phyloP scores from a whole-genome alignment of 2,329 filamentous ascomycete genomes.

The Pseudopyrenochaeta lycopersici region DNA sequence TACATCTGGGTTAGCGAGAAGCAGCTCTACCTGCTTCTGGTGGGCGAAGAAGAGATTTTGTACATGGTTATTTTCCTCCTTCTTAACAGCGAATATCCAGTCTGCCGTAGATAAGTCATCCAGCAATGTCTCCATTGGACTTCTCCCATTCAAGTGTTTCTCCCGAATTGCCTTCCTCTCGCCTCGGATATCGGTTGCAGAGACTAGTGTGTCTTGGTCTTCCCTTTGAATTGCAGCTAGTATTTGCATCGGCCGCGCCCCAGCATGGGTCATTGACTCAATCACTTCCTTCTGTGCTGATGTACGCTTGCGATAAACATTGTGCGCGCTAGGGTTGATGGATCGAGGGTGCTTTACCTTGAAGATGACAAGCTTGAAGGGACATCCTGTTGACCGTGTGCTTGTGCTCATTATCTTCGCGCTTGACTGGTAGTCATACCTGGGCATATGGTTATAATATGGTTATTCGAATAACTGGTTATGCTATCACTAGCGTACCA shows the following conservation, averaged over 20 bases:
- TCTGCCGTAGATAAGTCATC: slow-evolving; percentile 14
- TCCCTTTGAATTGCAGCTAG: slow-evolving; percentile 14
- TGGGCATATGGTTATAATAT: no score
- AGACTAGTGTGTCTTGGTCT: slow-evolving; percentile 13
- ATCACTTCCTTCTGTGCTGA: slow-evolving; percentile 17
- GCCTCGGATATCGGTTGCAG: slow-evolving; percentile 13
- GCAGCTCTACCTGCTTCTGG: slow-evolving; percentile 16
- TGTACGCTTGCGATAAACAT: slow-evolving; percentile 17
- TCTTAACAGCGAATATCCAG: slow-evolving; percentile 19
- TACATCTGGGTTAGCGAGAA: slow-evolving; percentile 16
- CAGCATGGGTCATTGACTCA: slow-evolving; percentile 14
- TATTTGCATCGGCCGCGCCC: slow-evolving; percentile 14
- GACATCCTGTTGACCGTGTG: slow-evolving; percentile 13
- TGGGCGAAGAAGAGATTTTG: slow-evolving; percentile 20
- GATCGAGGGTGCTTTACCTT: slow-evolving; percentile 12
- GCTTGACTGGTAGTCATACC: no score
- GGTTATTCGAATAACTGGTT: no score
- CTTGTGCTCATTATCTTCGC: slow-evolving; percentile 14
- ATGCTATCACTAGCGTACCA: no score
- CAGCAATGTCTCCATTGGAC: slow-evolving; percentile 16
- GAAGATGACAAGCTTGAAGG: slow-evolving; percentile 17
- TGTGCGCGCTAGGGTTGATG: slow-evolving; percentile 17
- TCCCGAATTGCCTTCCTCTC: slow-evolving; percentile 15
- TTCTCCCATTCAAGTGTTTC: slow-evolving; percentile 15
- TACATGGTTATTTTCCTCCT: slow-evolving; percentile 15